A percentile compares a stretch with the other conserved stretches of the same genome.
These are phyloP conservation scores for Fallopia convolvulus DNA, from an alignment of 148 eudicot species.

Conservation along the genomic window DNA sequence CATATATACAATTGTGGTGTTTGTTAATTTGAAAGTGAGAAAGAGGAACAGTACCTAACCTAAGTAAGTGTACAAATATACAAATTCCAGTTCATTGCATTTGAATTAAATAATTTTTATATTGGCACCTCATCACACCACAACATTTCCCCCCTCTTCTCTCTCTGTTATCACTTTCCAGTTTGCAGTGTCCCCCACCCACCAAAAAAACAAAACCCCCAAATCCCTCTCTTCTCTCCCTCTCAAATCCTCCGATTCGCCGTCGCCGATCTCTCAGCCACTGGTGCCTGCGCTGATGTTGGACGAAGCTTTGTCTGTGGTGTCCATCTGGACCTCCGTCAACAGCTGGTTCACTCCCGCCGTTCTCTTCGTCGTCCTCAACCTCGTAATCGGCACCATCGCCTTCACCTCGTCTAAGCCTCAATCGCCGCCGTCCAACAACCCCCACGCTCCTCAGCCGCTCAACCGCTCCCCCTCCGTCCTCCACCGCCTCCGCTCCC, in stretches of 20 bases:
- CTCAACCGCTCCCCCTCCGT: slow-evolving; percentile 43
- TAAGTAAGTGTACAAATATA: no score
- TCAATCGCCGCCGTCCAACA: neutral
- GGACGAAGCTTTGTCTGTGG: slow-evolving; percentile 38
- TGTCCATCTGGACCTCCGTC: slow-evolving; percentile 67
- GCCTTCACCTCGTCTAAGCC: slow-evolving; percentile 38
- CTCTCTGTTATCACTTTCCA: slow-evolving; percentile 16
- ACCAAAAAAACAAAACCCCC: neutral
- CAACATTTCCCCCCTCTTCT: neutral
- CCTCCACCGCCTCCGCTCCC: slow-evolving; percentile 61
- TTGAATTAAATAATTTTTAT: neutral
- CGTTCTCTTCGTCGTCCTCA: slow-evolving; percentile 65
- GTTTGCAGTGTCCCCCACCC: neutral
- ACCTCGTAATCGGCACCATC: slow-evolving; percentile 71
- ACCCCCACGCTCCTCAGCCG: slow-evolving; percentile 10
- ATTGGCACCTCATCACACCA: neutral
- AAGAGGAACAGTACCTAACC: neutral
- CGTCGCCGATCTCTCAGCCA: neutral
- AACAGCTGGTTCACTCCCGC: slow-evolving; percentile 75
- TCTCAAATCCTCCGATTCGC: neutral
- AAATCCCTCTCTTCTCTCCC: neutral
- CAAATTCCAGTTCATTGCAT: neutral
- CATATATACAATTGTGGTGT: no score
- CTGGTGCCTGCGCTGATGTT: slow-evolving; percentile 29
- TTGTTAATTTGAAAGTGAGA: no score